A percentile compares a stretch with the other conserved stretches of the same genome.
Evolutionary conservation across 129 eudicot species (phyloP).

Genomic region (Deinandra increscens): DNA sequence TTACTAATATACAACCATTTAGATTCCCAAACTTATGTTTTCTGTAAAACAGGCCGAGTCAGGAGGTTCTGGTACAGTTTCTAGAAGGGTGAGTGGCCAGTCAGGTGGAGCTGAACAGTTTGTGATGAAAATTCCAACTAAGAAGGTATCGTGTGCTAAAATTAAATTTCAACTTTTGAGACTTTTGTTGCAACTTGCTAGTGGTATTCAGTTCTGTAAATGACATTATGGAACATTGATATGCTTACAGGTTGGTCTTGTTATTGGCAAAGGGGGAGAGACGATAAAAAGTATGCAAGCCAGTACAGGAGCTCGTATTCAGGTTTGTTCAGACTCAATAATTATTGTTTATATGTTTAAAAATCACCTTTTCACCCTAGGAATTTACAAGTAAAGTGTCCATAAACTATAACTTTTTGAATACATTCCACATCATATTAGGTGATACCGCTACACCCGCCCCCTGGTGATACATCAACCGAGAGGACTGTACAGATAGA

Average conservation of each 20-base stretch:
- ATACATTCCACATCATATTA: conserved; percentile 18
- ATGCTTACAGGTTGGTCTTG: conserved; percentile 83
- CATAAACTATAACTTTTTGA: conserved; percentile 1
- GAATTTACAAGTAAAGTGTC: background rate
- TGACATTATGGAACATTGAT: conserved; percentile 12
- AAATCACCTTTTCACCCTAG: background rate
- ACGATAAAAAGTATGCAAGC: conserved; percentile 88
- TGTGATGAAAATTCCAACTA: conserved; percentile 61
- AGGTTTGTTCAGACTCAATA: conserved; percentile 51
- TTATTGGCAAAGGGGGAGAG: conserved; percentile 97
- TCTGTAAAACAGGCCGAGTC: conserved; percentile 62
- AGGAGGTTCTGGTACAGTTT: conserved; percentile 69
- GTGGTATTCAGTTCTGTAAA: background rate
- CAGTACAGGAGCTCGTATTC: conserved; percentile 87
- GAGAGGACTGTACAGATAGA: conserved; percentile 85
- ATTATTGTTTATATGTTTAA: conserved; percentile 48
- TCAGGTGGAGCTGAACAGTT: conserved; percentile 63
- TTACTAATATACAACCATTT: too few relatives aligned
- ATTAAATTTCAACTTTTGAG: background rate
- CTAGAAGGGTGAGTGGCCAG: conserved; percentile 62
- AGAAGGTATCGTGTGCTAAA: conserved; percentile 43
- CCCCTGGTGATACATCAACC: conserved; percentile 73
- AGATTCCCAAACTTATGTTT: background rate
- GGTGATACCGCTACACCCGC: conserved; percentile 86
- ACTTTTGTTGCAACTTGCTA: background rate